phyloP scores from a whole-genome alignment of 768 basidiomycete species.

The Coprinopsis strossmayeri region DNA sequence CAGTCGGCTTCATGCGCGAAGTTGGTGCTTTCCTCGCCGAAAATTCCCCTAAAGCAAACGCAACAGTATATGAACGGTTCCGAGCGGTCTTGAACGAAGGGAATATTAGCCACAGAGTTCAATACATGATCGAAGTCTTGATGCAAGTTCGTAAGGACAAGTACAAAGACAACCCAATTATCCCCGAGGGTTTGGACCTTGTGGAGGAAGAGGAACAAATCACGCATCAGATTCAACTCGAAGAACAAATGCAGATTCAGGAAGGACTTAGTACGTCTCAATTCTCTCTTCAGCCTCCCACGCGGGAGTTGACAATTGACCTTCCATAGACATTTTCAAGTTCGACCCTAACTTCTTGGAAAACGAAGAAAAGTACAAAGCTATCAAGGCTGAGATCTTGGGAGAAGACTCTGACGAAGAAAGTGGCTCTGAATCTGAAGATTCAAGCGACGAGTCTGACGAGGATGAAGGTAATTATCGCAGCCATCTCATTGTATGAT shows the following conservation, averaged over 20 bases:
- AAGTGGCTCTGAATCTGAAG: slow-evolving; percentile 53
- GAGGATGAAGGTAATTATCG: slow-evolving; percentile 35
- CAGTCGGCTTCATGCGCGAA: slow-evolving; percentile 95
- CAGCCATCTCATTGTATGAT: not conserved
- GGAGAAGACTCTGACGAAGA: slow-evolving; percentile 81
- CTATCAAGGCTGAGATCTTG: slow-evolving; percentile 89
- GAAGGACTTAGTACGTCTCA: slow-evolving; percentile 88
- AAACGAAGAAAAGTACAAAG: slow-evolving; percentile 91
- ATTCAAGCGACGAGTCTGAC: slow-evolving; percentile 37
- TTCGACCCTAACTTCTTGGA: slow-evolving; percentile 80
- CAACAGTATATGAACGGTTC: slow-evolving; percentile 94
- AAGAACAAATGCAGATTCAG: slow-evolving; percentile 91
- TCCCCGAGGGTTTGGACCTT: slow-evolving; percentile 91
- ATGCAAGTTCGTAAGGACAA: slow-evolving; percentile 99
- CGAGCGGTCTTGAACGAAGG: slow-evolving; percentile 95
- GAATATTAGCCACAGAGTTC: slow-evolving; percentile 89
- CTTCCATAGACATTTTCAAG: slow-evolving; percentile 82
- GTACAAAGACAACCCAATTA: slow-evolving; percentile 96
- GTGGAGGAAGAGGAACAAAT: slow-evolving; percentile 99
- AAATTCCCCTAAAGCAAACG: slow-evolving; percentile 91
- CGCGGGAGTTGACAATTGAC: too few relatives aligned
- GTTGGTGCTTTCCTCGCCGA: slow-evolving; percentile 93
- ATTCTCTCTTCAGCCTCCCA: too few relatives aligned
- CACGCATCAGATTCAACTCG: slow-evolving; percentile 86
- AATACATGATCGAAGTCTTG: slow-evolving; percentile 99